Percentiles rank a stretch among this genome's conserved stretches.
These are phyloP conservation scores for Neopestalotiopsis rosae DNA, from an alignment of 2,329 filamentous ascomycete species.

Conservation along the genomic window DNA sequence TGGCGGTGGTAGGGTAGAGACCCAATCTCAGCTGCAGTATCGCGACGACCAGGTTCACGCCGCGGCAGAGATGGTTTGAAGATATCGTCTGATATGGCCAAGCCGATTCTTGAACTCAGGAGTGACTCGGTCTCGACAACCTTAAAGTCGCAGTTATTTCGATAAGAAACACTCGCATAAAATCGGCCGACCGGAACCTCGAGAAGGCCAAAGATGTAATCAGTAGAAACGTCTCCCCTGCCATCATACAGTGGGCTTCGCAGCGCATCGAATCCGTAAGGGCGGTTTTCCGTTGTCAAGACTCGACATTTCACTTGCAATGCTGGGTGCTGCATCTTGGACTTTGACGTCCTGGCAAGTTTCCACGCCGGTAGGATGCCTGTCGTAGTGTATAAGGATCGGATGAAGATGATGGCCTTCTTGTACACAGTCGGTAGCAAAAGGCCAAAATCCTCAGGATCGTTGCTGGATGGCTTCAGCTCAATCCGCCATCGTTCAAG, in stretches of 20 bases:
- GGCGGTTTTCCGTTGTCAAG: conserved; percentile 62
- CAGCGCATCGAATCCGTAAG: conserved; percentile 69
- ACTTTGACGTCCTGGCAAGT: conserved; percentile 74
- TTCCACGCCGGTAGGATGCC: conserved; percentile 87
- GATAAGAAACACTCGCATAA: conserved; percentile 81
- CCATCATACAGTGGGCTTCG: conserved; percentile 72
- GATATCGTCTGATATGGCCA: conserved; percentile 87
- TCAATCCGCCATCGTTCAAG: conserved; percentile 92
- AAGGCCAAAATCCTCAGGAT: conserved; percentile 62
- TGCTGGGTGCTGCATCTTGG: conserved; percentile 70
- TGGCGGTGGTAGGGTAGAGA: conserved; percentile 74
- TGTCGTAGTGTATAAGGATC: conserved; percentile 82
- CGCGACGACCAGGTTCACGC: conserved; percentile 47
- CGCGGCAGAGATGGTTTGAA: conserved; percentile 79
- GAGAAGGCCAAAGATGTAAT: conserved; percentile 81
- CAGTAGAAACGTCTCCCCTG: conserved; percentile 68
- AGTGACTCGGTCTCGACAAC: conserved; percentile 91
- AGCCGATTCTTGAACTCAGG: conserved; percentile 83
- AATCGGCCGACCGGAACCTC: conserved; percentile 88
- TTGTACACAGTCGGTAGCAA: conserved; percentile 91
- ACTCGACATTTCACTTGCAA: conserved; percentile 85
- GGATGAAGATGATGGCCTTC: conserved; percentile 93
- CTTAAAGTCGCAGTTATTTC: conserved; percentile 87
- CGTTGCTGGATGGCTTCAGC: conserved; percentile 66
- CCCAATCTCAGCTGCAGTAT: conserved; percentile 61